Evolutionary conservation across 768 basidiomycete species (phyloP), one percentile per base, ranked within the genome.

Genomic region (Tulasnella sp.): DNA sequence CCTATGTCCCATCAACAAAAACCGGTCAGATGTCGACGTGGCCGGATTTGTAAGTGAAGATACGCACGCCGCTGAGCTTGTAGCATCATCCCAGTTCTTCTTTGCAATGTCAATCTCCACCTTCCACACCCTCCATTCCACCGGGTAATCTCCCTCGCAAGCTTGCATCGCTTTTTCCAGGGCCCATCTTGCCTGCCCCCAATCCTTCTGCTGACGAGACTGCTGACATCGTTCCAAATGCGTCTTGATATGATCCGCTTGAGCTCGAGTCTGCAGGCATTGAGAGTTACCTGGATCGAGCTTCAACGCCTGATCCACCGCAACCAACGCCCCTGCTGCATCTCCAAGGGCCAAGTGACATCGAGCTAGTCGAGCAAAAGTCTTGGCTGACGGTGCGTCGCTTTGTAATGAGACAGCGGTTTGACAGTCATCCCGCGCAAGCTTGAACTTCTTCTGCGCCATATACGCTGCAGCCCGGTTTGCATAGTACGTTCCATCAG

Each of bases 391-490:
- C 9, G 92, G 92, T 16, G 85, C 82, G 10, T 80, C 82, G 10
- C 90, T 83, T 84, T 95, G 93, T 6, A 94, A 85, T 0, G 89
- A 84, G 0, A 88, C 87, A 5, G 94, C 94, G 46, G 86, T 86
- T 83, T 93, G 93, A 82, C 93, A 95, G 82, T 96, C 94, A 48
- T 87, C 87, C 23, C 95, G 86, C 0, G 95, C 95, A 0, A 86
- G 84, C 42, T 89, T 87, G 86, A 92, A 96, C 44, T 89, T 89
- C 82, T 95, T 94, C 73, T 93, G 82, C 0, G 90, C 89, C 89
- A 96, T 96, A 82, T 91, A 89, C 2, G 94, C 91, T 0, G 95
- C 94, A 0, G 95, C 94, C 39, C 94, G 90, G 83, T 96, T 96
- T 0, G 93, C 93, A 79, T 91, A 86, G 82, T 92, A 96, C 3